These are phyloP conservation scores for Cardamine chenopodiifolia DNA, from an alignment of 345 rosid species.

Conservation along the genomic window DNA sequence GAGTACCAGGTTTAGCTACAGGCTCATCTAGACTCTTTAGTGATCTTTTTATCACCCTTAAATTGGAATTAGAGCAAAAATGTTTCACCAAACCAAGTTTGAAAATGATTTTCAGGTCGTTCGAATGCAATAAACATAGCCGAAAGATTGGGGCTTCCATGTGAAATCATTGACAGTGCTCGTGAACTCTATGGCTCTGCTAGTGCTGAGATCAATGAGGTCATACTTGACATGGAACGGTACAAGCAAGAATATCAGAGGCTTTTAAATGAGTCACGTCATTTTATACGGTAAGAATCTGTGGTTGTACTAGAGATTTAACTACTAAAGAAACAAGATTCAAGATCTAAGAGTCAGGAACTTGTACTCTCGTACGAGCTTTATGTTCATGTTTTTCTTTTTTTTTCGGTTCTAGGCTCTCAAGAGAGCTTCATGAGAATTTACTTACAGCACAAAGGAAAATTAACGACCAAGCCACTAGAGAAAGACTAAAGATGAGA, in stretches of 20 bases:
- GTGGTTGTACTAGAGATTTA: slow-evolving; percentile 4
- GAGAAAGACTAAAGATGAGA: slow-evolving; percentile 53
- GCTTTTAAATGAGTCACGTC: slow-evolving; percentile 52
- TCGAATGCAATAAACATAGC: slow-evolving; percentile 91
- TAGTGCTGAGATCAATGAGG: slow-evolving; percentile 89
- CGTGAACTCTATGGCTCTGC: slow-evolving; percentile 73
- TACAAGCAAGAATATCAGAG: slow-evolving; percentile 68
- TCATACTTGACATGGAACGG: slow-evolving; percentile 80
- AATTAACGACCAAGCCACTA: slow-evolving; percentile 54
- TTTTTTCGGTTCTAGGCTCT: slow-evolving; percentile 52
- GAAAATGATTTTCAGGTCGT: slow-evolving; percentile 57
- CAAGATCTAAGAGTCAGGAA: not conserved
- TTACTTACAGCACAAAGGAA: slow-evolving; percentile 54
- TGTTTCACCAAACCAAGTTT: slow-evolving; percentile 4
- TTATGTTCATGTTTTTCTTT: not conserved
- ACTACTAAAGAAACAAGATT: slow-evolving; percentile 10
- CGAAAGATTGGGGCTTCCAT: slow-evolving; percentile 78
- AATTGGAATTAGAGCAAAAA: not conserved
- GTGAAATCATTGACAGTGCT: slow-evolving; percentile 53
- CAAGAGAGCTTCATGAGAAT: slow-evolving; percentile 61
- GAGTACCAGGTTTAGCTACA: slow-evolving; percentile 80
- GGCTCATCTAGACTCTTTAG: not conserved
- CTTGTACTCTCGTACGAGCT: not conserved
- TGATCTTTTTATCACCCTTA: not conserved
- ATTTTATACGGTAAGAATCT: slow-evolving; percentile 53